phyloP scores from a whole-genome alignment of 768 basidiomycete genomes.

The Boletus insuetus region DNA sequence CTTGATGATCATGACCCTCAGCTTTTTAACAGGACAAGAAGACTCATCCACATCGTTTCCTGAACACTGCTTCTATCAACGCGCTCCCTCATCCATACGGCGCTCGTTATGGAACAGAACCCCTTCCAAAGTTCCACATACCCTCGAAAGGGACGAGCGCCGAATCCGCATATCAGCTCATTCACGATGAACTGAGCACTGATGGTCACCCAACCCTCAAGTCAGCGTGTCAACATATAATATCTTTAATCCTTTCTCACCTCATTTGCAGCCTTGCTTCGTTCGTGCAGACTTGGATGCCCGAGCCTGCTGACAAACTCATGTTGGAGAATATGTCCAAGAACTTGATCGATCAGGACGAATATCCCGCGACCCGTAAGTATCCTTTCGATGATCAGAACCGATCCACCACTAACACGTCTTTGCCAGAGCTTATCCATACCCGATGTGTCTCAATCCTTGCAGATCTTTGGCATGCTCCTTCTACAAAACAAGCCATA shows the following conservation, averaged over 20 bases:
- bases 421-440: conserved; percentile 39
- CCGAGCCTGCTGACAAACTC: conserved; percentile 47
- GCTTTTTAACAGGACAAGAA: conserved; percentile 45
- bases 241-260: neutral
- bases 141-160: conserved; percentile 58
- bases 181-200: conserved; percentile 61
- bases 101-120: conserved; percentile 61
- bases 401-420: neutral
- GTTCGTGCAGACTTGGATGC: conserved; percentile 69
- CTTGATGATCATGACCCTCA: neutral
- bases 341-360: conserved; percentile 69
- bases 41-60: conserved; percentile 28
- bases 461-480: conserved; percentile 68
- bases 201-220: conserved; percentile 58
- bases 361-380: conserved; percentile 59
- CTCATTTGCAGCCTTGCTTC: conserved; percentile 46
- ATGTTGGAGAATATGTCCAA: conserved; percentile 65
- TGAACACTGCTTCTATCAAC: conserved; percentile 35
- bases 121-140: conserved; percentile 68
- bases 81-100: conserved; percentile 48
- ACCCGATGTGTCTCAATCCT: conserved; percentile 52
- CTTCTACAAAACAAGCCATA: conserved; percentile 49
- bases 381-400: neutral
- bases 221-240: conserved; percentile 3
- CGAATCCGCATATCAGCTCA: conserved; percentile 52